Percentiles rank a stretch among this genome's conserved stretches.
Evolutionary conservation across 352 stramenopile genomes (phyloP).

Genomic region (Phytophthora cryptogea): DNA sequence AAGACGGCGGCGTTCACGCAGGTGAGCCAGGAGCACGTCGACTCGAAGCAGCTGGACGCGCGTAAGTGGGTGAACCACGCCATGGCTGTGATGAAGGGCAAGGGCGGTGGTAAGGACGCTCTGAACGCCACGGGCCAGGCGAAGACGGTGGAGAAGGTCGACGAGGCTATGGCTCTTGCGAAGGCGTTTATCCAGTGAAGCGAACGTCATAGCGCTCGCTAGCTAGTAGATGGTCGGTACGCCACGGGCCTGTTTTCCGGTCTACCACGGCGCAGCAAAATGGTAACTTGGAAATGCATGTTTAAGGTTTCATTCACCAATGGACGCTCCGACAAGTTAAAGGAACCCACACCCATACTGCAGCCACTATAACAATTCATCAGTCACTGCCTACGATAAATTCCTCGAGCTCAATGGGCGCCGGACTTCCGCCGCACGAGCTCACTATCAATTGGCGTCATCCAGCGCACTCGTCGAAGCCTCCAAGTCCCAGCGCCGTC

Average conservation of each 20-base stretch:
- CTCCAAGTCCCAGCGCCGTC: no score
- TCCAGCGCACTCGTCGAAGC: no score
- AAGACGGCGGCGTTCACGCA: slow-evolving; percentile 95
- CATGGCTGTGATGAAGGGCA: slow-evolving; percentile 92
- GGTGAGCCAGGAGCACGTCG: slow-evolving; percentile 84
- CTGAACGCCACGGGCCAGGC: slow-evolving; percentile 78
- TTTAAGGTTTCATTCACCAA: background rate
- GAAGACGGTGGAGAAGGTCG: slow-evolving; percentile 74
- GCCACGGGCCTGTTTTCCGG: slow-evolving; percentile 14
- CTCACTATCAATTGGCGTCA: no score
- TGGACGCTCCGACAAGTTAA: no score
- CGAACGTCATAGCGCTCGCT: slow-evolving; percentile 31
- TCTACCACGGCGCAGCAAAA: slow-evolving; percentile 2
- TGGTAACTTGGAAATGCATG: slow-evolving; percentile 17
- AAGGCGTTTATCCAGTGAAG: slow-evolving; percentile 62
- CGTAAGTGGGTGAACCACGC: slow-evolving; percentile 94
- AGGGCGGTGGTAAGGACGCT: slow-evolving; percentile 94
- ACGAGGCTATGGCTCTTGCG: slow-evolving; percentile 69
- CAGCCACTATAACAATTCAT: no score
- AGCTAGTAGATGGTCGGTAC: slow-evolving; percentile 4
- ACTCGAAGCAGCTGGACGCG: slow-evolving; percentile 79
- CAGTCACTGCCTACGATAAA: no score
- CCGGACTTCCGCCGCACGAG: no score
- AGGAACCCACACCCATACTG: no score
- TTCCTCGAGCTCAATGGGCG: no score